A percentile compares a stretch with the other conserved stretches of the same genome.
Evolutionary conservation across 139 green algal genomes (phyloP).

Genomic region (Diplosphaera chodatii): DNA sequence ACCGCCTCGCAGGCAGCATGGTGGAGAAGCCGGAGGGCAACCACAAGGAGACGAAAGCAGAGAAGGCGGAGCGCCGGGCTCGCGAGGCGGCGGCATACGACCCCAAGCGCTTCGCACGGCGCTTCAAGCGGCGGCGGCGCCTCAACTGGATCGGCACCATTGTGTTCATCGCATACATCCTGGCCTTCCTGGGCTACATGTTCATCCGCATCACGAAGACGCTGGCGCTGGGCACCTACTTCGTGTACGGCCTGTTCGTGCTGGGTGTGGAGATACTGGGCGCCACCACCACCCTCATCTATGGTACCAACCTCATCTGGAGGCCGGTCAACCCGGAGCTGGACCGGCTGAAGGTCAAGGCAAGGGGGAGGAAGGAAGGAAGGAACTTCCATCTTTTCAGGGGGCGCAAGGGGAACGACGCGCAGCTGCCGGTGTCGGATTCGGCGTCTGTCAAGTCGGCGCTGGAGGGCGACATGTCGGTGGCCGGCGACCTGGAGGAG

Average conservation of each 20-base stretch:
- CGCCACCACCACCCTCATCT: constrained; percentile 43
- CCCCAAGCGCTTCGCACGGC: background rate
- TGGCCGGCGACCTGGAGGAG: background rate
- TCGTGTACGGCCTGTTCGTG: constrained; percentile 38
- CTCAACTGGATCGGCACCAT: constrained; percentile 38
- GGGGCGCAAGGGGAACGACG: background rate
- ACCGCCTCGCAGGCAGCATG: background rate
- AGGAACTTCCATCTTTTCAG: too few relatives aligned
- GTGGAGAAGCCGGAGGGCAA: background rate
- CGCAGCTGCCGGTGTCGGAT: background rate
- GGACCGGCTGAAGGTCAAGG: background rate
- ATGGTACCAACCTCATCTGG: constrained; percentile 17
- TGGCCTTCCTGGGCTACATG: constrained; percentile 44
- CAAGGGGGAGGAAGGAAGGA: too few relatives aligned
- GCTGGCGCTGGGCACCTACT: constrained; percentile 37
- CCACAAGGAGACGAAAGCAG: background rate
- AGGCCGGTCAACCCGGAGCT: background rate
- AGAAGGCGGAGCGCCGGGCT: background rate
- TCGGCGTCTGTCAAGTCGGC: background rate
- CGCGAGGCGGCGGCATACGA: background rate
- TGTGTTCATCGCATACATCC: constrained; percentile 30
- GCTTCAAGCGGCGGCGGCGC: constrained; percentile 4
- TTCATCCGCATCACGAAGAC: constrained; percentile 41
- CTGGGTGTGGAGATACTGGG: constrained; percentile 45
- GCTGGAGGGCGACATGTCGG: background rate